Conservation (phyloP, 1,139 yeast species). For the Hanseniaspora sp. region DNA sequence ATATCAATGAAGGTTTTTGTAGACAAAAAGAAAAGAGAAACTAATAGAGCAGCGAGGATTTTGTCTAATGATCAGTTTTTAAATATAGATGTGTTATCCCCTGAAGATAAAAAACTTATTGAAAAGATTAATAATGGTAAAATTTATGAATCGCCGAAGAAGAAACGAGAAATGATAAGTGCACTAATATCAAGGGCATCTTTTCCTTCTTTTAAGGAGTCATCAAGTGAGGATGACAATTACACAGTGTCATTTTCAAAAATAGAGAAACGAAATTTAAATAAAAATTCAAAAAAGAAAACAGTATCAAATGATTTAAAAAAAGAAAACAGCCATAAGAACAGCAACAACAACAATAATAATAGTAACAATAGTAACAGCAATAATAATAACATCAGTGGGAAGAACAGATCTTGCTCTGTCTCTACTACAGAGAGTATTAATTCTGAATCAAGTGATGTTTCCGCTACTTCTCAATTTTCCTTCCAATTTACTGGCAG, state of each 20-base stretch:
- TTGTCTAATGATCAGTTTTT: slow-evolving; percentile 26
- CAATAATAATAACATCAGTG: background rate
- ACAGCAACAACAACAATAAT: no score
- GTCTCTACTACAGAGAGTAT: slow-evolving; percentile 4
- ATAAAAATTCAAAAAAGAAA: background rate
- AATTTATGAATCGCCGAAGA: slow-evolving; percentile 3
- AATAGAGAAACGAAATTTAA: background rate
- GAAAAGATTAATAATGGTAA: slow-evolving; percentile 13
- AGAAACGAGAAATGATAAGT: slow-evolving; percentile 4
- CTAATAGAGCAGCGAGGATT: slow-evolving; percentile 26
- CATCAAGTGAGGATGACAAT: background rate
- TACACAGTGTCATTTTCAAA: slow-evolving; percentile 11
- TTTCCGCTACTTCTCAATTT: slow-evolving; percentile 36
- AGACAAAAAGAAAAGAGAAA: slow-evolving; percentile 15
- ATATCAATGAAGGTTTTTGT: slow-evolving; percentile 12
- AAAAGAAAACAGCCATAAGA: no score
- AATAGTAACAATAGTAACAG: background rate
- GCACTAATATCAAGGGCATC: background rate
- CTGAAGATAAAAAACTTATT: slow-evolving; percentile 17
- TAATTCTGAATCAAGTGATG: slow-evolving; percentile 11
- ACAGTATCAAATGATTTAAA: background rate
- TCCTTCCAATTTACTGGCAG: slow-evolving; percentile 54
- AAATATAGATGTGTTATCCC: slow-evolving; percentile 15
- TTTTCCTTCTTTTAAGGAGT: background rate
- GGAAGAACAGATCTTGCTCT: background rate